phyloP scores from a whole-genome alignment of 176 grass and related monocot species.

The Aechmea fasciata region DNA sequence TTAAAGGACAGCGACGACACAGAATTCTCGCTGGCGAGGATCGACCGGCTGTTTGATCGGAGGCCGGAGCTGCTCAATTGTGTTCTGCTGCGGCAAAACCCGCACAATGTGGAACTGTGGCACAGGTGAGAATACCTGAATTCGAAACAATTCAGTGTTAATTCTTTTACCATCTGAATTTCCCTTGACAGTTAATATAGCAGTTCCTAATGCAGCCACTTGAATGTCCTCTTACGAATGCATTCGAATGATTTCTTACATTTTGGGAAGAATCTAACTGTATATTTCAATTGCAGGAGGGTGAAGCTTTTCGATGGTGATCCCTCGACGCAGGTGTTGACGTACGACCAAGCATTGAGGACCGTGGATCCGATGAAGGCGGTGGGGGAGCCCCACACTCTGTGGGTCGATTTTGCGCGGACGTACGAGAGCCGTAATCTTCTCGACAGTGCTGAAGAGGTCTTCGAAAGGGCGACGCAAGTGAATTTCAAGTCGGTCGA shows the following conservation, averaged over 20 bases:
- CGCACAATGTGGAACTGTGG: slow-evolving; percentile 81
- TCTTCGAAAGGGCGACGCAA: slow-evolving; percentile 57
- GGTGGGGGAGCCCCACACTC: slow-evolving; percentile 71
- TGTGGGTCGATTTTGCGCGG: slow-evolving; percentile 70
- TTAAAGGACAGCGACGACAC: slow-evolving; percentile 70
- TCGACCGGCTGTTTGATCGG: slow-evolving; percentile 55
- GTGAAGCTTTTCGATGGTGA: slow-evolving; percentile 78
- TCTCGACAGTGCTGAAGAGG: slow-evolving; percentile 61
- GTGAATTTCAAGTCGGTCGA: slow-evolving; percentile 64
- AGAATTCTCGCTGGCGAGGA: slow-evolving; percentile 57
- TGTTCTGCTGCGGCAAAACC: slow-evolving; percentile 72
- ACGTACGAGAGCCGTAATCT: slow-evolving; percentile 71
- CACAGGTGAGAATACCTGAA: slow-evolving; percentile 34
- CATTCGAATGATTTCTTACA: neutral
- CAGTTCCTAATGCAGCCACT: neutral
- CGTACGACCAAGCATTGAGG: slow-evolving; percentile 75
- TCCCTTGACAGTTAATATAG: no score
- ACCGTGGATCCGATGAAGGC: slow-evolving; percentile 82
- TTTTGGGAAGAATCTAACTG: slow-evolving; percentile 19
- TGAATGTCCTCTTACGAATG: neutral
- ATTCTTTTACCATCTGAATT: no score
- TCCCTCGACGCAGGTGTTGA: slow-evolving; percentile 46
- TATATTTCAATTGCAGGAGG: slow-evolving; percentile 35
- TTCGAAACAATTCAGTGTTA: neutral
- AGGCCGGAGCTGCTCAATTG: slow-evolving; percentile 73